Base-by-base conservation (phyloP, 2,329 filamentous ascomycete genomes). In the Neopestalotiopsis sp. region DNA sequence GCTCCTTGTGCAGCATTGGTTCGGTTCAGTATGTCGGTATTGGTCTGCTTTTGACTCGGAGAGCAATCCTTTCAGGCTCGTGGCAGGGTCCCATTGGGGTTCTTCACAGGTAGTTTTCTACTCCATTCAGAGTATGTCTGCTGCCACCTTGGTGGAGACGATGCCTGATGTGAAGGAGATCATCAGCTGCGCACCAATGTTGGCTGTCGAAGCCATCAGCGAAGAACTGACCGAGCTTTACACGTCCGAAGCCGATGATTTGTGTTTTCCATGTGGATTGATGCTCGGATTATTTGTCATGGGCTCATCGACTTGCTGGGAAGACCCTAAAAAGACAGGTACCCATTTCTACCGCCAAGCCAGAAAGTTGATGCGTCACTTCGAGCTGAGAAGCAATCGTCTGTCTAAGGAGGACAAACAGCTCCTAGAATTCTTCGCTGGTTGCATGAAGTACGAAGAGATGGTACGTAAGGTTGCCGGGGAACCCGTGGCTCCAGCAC, bases 21-120 rank as follows among this genome's bases (percentile, higher is more conserved):
- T 66, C 30, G 20, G 45, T 10, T 66, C 64, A 32, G 64, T 66
- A 28, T 66, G 64, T 24, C 32, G 64, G 20, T 58, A 66, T 13
- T 66, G 64, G 64, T 66, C 64, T 17, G 64, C 64, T 10, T 58
- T 56, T 24, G 64, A 66, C 32, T 66, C 64, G 30, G 64, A 66
- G 12, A 58, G 20, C 34, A 66, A 66, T 17, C 64, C 64, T n/a
- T 32, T 45, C 32, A 42, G 64, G 12, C 28, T 24, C 17, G 20
- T 66, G 5, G 64, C 45, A 20, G 45, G 24, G 10, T 66, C 64
- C 2, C 32, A 57, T 1, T 66, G 64, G 42, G 64, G 64, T 24
- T 66, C 64, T 24, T 66, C 64, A 17, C n/a, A 40, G 13, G 28
- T 58, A 12, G 64, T 66, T 13, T 66, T 66, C 20, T 57, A 66